Percentiles rank a stretch among this genome's conserved stretches.
phyloP scores from a whole-genome alignment of 2,329 filamentous ascomycete species.

The Mollisiaceae sp. region DNA sequence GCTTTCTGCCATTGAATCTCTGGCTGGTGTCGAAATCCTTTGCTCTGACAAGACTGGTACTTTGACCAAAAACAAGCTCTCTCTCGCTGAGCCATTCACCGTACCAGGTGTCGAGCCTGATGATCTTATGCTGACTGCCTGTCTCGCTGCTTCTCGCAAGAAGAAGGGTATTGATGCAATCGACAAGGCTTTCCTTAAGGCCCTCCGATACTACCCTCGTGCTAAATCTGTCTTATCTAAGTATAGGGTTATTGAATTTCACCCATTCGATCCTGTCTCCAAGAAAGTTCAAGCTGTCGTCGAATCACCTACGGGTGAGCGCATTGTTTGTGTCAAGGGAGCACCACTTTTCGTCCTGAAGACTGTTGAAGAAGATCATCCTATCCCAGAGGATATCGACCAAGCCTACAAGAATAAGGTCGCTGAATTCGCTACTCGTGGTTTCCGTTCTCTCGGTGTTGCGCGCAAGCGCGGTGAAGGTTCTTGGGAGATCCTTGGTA shows the following conservation, averaged over 20 bases:
- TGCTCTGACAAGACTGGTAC: constrained; percentile 96
- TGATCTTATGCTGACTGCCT: constrained; percentile 91
- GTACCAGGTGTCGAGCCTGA: constrained; percentile 82
- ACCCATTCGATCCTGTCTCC: constrained; percentile 89
- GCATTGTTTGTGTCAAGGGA: constrained; percentile 89
- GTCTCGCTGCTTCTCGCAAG: constrained; percentile 87
- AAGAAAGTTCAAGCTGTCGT: constrained; percentile 90
- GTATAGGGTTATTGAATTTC: constrained; percentile 85
- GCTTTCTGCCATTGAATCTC: constrained; percentile 87
- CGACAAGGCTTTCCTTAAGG: constrained; percentile 92
- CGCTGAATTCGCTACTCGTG: constrained; percentile 87
- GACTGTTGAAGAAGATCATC: constrained; percentile 85
- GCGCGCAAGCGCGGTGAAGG: constrained; percentile 84
- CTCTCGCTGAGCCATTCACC: constrained; percentile 82
- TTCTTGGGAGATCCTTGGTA: constrained; percentile 89
- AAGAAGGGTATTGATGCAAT: constrained; percentile 96
- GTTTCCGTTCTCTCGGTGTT: constrained; percentile 92
- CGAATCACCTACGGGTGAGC: constrained; percentile 81
- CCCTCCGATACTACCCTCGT: constrained; percentile 79
- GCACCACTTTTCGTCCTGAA: constrained; percentile 86
- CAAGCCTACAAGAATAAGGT: constrained; percentile 91
- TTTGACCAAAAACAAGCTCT: constrained; percentile 92
- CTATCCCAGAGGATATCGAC: constrained; percentile 77
- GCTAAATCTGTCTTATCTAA: constrained; percentile 81
- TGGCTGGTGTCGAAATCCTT: constrained; percentile 91